phyloP scores from a whole-genome alignment of 164 flowering plant genomes.

The Stephania yunnanensis region DNA sequence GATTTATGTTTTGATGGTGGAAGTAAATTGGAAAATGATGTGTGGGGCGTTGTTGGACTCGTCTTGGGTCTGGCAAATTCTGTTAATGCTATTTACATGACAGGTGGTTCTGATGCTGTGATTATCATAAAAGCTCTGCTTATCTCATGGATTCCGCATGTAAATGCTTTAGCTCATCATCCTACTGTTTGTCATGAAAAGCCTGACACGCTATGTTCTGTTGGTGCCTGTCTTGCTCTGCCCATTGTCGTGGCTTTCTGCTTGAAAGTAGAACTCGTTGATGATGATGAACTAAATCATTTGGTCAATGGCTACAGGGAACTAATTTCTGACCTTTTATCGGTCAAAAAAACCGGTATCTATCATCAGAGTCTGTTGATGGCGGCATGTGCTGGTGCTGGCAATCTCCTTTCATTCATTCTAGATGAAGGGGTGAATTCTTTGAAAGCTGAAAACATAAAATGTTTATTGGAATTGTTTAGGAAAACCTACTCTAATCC shows the following conservation, averaged over 20 bases:
- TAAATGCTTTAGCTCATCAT: constrained; percentile 19
- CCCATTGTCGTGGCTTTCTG: constrained; percentile 67
- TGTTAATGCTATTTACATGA: constrained; percentile 57
- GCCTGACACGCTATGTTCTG: constrained; percentile 33
- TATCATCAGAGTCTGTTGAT: constrained; percentile 64
- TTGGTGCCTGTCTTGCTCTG: constrained; percentile 82
- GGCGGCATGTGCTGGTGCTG: constrained; percentile 86
- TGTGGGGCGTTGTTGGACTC: constrained; percentile 89
- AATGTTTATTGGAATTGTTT: constrained; percentile 51
- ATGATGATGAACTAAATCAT: constrained; percentile 49
- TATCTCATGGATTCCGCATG: constrained; percentile 60
- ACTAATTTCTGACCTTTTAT: constrained; percentile 58
- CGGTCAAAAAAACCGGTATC: constrained; percentile 41
- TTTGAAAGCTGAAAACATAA: constrained; percentile 40
- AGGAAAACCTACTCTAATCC: constrained; percentile 52
- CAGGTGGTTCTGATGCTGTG: constrained; percentile 58
- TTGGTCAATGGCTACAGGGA: constrained; percentile 48
- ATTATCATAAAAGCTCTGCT: constrained; percentile 53
- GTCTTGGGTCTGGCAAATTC: constrained; percentile 70
- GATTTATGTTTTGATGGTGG: constrained; percentile 19
- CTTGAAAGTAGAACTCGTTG: constrained; percentile 64
- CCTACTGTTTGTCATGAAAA: constrained; percentile 18
- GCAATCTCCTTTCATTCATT: constrained; percentile 68
- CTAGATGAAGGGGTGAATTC: constrained; percentile 62
- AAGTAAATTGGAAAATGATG: constrained; percentile 60